Evolutionary conservation across 192 early-diverging fungal genomes (phyloP), one percentile per base, ranked within the genome.

Genomic region (Gryganskiella cystojenkinii): DNA sequence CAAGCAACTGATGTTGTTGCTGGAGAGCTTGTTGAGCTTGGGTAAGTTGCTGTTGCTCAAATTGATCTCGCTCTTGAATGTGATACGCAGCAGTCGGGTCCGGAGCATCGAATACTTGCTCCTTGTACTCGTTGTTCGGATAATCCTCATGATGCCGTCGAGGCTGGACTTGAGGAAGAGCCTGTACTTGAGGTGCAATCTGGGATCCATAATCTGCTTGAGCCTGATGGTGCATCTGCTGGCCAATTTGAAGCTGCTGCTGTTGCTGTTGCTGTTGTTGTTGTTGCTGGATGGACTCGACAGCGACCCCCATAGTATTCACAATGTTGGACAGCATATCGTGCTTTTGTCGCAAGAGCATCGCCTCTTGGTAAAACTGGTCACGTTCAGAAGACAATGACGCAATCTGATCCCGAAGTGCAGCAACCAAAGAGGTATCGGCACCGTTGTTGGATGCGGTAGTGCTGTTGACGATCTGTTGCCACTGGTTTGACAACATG

Each of bases 371-470:
- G 30, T 76, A 76, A 19, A 76, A 76, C 33, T 76, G 73, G 30
- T 76, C 73, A n/a, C 73, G 64, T 17, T 76, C 73, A 4, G 64
- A 63, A 0, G 73, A 67, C 40, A 78, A 54, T 1, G 74, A 64
- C n/a, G 65, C 74, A 43, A 78, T 78, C 56, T 78, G 74, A 22
- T 78, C 61, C 4, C 66, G 74, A 6, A 78, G 61, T 14, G 60
- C 58, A 4, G 65, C 74, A 20, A 78, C 74, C 25, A 78, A 31
- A 31, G 43, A 33, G n/a, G 60, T 28, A n/a, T n/a, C n/a, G n/a
- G n/a, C n/a, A 37, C 68, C 73, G 47, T 42, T 56, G 22, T 37
- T 22, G 7, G 57, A 11, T 8, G 34, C 40, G 8, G 35, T 19
- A 8, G 53, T 34, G 19, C 15, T 10, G 22, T 27, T 22, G 30